Evolutionary conservation across 1,139 yeast genomes (phyloP).

Genomic region (Candida glucosophila): DNA sequence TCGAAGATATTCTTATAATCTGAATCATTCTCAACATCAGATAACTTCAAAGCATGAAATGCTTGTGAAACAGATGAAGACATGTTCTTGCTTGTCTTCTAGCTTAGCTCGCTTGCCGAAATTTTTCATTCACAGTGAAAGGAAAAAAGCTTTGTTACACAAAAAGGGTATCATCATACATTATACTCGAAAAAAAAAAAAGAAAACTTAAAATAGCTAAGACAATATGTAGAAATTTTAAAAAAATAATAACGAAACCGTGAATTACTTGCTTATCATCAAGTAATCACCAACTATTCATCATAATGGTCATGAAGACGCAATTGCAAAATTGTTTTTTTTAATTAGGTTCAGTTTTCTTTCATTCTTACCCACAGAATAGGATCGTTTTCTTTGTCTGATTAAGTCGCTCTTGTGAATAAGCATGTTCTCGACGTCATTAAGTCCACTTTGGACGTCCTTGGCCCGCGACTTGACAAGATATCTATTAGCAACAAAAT

Average conservation of each 20-base stretch:
- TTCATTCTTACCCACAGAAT: conserved; percentile 34
- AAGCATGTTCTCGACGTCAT: conserved; percentile 10
- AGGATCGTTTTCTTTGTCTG: conserved; percentile 23
- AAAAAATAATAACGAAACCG: background rate
- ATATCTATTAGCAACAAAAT: conserved; percentile 11
- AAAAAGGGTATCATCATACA: too few species aligned
- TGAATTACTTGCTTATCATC: background rate
- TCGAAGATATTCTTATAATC: conserved; percentile 34
- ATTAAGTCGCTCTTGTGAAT: conserved; percentile 7
- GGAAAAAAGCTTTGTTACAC: too few species aligned
- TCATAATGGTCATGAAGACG: conserved; percentile 6
- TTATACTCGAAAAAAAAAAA: background rate
- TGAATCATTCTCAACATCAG: conserved; percentile 14
- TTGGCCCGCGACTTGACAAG: conserved; percentile 17
- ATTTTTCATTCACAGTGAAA: too few species aligned
- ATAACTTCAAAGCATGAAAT: conserved; percentile 31
- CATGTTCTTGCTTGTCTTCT: conserved; percentile 12
- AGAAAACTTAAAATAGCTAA: background rate
- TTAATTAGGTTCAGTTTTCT: conserved; percentile 25
- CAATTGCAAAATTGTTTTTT: conserved; percentile 20
- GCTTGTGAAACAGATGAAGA: conserved; percentile 36
- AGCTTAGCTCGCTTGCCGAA: background rate
- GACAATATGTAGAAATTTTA: background rate
- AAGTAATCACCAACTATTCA: background rate
- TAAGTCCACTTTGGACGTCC: conserved; percentile 19